phyloP scores from a whole-genome alignment of 2,329 filamentous ascomycete genomes.

The Leptographium wingfieldii region DNA sequence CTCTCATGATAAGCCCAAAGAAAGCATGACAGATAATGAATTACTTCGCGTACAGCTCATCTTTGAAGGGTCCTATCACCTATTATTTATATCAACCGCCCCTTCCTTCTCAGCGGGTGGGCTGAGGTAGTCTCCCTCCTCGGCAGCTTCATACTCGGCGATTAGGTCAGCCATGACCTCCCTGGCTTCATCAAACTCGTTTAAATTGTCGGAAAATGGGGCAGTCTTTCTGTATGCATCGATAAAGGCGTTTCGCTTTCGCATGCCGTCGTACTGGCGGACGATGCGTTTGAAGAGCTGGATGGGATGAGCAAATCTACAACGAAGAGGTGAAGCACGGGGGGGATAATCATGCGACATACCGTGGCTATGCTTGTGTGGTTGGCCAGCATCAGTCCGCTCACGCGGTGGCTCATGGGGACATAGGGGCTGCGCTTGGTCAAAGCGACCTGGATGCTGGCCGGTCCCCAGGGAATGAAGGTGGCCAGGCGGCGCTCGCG shows the following conservation, averaged over 20 bases:
- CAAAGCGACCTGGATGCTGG: conserved; percentile 91
- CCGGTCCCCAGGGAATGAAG: conserved; percentile 97
- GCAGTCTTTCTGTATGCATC: conserved; percentile 94
- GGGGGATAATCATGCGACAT: conserved; percentile 11
- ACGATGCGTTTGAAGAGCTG: conserved; percentile 88
- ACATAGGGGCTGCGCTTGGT: conserved; percentile 96
- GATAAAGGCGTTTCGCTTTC: conserved; percentile 93
- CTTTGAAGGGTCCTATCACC: neutral
- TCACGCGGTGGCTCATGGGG: conserved; percentile 85
- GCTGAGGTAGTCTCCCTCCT: conserved; percentile 79
- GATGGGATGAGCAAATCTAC: neutral
- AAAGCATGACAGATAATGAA: neutral
- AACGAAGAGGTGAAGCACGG: neutral
- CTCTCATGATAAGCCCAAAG: neutral
- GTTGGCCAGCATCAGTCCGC: conserved; percentile 93
- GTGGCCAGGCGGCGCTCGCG: conserved; percentile 86
- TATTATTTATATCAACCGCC: conserved; percentile 42
- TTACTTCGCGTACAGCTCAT: neutral
- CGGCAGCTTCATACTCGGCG: conserved; percentile 89
- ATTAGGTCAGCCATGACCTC: conserved; percentile 88
- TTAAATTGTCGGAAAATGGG: conserved; percentile 79
- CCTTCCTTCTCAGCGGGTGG: conserved; percentile 42
- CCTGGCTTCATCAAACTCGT: conserved; percentile 89
- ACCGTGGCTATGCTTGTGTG: conserved; percentile 92
- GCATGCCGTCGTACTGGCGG: conserved; percentile 81